A percentile compares a stretch with the other conserved stretches of the same genome.
Evolutionary conservation across 2,329 filamentous ascomycete species (phyloP).

Genomic region (Aureobasidium sp.): DNA sequence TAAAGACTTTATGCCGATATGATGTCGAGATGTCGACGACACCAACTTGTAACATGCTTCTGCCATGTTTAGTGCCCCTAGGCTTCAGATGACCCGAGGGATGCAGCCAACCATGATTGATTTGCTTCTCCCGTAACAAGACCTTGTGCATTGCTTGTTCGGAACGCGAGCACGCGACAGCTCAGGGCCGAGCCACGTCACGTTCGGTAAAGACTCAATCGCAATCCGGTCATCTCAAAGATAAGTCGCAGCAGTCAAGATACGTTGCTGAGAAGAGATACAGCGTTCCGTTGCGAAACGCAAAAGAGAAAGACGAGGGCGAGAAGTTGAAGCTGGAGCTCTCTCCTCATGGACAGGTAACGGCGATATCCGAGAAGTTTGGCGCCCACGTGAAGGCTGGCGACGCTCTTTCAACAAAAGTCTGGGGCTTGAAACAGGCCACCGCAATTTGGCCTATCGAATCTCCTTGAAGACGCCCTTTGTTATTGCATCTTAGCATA

Average conservation of each 20-base stretch:
- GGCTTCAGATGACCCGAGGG: not conserved
- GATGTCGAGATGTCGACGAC: not conserved
- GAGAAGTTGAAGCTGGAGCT: not conserved
- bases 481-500: not conserved
- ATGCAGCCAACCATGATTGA: not conserved
- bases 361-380: not conserved
- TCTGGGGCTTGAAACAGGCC: slow-evolving; percentile 6
- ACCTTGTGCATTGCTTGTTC: not conserved
- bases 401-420: not conserved
- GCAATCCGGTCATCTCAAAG: not conserved
- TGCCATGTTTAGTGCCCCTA: not conserved
- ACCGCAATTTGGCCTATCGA: not conserved
- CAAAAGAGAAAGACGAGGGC: not conserved
- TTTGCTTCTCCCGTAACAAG: not conserved
- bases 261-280: not conserved
- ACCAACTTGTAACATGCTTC: not conserved
- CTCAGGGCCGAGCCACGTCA: not conserved
- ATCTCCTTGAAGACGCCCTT: not conserved
- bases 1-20: not conserved
- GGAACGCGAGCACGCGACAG: not conserved
- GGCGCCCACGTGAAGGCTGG: not conserved
- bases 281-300: not conserved
- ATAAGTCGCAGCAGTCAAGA: too few species aligned
- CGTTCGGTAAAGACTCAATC: not conserved
- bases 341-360: not conserved